phyloP scores from a whole-genome alignment of 208 protist genomes.

The Tritrichomonas foetus region DNA sequence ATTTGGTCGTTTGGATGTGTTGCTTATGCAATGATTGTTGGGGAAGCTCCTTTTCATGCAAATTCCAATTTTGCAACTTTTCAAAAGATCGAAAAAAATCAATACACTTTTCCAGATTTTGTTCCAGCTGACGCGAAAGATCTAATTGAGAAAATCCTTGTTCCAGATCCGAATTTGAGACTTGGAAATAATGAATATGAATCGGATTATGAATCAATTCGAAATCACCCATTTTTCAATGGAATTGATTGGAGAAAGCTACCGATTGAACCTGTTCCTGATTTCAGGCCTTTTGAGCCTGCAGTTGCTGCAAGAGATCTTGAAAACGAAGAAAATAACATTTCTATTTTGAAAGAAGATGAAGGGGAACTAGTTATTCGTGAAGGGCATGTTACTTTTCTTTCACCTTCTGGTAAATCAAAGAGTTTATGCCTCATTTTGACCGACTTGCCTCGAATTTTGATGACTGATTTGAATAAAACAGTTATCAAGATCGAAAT shows the following conservation, averaged over 20 bases:
- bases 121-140: slow-evolving; percentile 6
- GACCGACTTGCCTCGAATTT: too few relatives aligned
- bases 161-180: not conserved
- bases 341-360: too few relatives aligned
- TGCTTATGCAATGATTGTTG: not conserved
- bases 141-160: not conserved
- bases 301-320: too few relatives aligned
- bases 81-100: not conserved
- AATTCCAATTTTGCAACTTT: slow-evolving; percentile 1
- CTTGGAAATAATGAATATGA: not conserved
- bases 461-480: too few relatives aligned
- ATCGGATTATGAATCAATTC: not conserved
- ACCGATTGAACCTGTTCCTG: not conserved
- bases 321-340: too few relatives aligned
- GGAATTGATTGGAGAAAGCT: not conserved
- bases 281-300: too few relatives aligned
- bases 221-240: not conserved
- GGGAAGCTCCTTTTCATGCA: slow-evolving; percentile 6
- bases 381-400: too few relatives aligned
- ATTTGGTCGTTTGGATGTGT: slow-evolving; percentile 10
- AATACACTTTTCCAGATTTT: not conserved
- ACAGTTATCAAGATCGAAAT: too few relatives aligned
- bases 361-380: too few relatives aligned
- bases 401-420: too few relatives aligned
- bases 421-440: too few relatives aligned